These are phyloP conservation scores for Rhodofomes roseus DNA, from an alignment of 1,284 basidiomycete species.

Conservation along the genomic window DNA sequence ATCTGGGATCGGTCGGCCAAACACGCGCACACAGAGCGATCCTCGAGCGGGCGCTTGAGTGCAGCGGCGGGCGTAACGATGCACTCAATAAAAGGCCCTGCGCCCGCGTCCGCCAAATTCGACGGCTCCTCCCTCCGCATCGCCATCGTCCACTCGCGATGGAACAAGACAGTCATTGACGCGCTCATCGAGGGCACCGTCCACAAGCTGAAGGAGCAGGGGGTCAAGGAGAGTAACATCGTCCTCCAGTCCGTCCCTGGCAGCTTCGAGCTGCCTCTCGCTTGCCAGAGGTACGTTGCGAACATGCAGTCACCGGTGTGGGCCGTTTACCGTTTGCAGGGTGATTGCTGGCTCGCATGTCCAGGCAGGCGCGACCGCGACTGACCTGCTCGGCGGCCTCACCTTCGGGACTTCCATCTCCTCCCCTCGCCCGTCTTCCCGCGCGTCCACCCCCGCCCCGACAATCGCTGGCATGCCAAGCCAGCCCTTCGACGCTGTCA, in stretches of 20 bases:
- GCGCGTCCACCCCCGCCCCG: conserved; percentile 46
- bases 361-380: conserved; percentile 68
- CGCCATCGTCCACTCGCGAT: conserved; percentile 90
- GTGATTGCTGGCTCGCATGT: conserved; percentile 82
- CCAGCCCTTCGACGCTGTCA: conserved; percentile 88
- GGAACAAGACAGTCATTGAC: conserved; percentile 88
- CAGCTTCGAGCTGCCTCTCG: conserved; percentile 90
- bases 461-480: conserved; percentile 41
- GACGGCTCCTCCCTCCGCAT: conserved; percentile 81
- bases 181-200: conserved; percentile 79
- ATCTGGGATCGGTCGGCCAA: conserved; percentile 3
- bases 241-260: conserved; percentile 91
- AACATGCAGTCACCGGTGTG: background rate
- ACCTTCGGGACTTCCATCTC: conserved; percentile 37
- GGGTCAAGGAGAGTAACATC: conserved; percentile 90
- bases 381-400: conserved; percentile 79
- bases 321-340: conserved; percentile 34
- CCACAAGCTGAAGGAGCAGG: conserved; percentile 74
- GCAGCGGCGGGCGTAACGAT: conserved; percentile 15
- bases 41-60: background rate
- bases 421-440: conserved; percentile 39
- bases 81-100: conserved; percentile 77
- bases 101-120: conserved; percentile 54
- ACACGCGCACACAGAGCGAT: conserved; percentile 6
- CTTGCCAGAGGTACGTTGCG: conserved; percentile 65